Base-by-base conservation (phyloP, 2,329 filamentous ascomycete genomes). In the Elsinoe australis region DNA sequence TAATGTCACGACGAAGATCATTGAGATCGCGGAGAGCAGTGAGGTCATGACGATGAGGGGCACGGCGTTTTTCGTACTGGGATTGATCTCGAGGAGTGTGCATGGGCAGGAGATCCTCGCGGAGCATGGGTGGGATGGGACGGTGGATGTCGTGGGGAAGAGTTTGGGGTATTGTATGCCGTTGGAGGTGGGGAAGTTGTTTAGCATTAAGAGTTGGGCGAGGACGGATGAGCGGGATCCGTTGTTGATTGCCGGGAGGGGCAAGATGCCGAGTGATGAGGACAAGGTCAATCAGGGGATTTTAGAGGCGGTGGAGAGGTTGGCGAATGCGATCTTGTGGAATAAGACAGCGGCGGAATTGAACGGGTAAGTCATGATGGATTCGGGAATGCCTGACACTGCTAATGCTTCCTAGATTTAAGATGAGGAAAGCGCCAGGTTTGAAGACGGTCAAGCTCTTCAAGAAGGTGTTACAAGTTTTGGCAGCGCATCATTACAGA, bases 11-110 rank as follows among this genome's bases (percentile, higher is more conserved):
- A 79, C 83, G 59, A 79, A 83, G 53, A 90, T 98, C 53, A 80
- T 96, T 38, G 75, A 80, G 54, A 95, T 98, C 61, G 92, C 92
- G 1, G 87, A 95, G 63, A 72, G 74, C 21, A 89, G 92, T 33
- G 82, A 89, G 56, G 85, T 98, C 42, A 83, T 98, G 80, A 94
- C 87, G 50, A 74, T 98, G 58, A 79, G 94, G 35, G 92, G 94
- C 29, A 98, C 94, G 0, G 92, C 92, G 1, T 96, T 96, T 66
- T 98, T 95, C 59, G 92, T 95, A 0, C 70, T 98, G 0, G 92
- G 92, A 0, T 71, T 98, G 50, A 90, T 98, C 49, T 95, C 89
- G 1, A 78, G 92, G 47, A 96, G 90, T 45, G 75, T 88, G 6
- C 90, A 95, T 59, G 92, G 92, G 0, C 78, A 96, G 19, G 87